phyloP scores from a whole-genome alignment of 2,329 filamentous ascomycete species.

The Diaporthe batatas region DNA sequence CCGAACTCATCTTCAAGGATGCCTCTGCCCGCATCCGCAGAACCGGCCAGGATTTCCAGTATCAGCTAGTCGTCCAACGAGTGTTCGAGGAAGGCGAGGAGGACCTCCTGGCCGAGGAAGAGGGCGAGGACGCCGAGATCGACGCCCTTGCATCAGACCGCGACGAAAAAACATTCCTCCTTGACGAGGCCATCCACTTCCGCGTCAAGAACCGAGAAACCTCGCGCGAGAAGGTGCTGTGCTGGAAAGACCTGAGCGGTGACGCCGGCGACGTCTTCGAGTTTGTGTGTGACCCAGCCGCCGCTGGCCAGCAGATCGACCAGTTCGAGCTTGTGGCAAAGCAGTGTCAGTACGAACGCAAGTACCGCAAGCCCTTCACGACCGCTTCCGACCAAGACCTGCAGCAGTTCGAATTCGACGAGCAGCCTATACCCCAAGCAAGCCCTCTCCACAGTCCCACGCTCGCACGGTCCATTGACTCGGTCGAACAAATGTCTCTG shows the following conservation, averaged over 20 bases:
- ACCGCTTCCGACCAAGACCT: constrained; percentile 87
- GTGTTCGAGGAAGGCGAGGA: constrained; percentile 98
- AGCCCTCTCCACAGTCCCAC: constrained; percentile 73
- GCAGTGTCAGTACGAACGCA: constrained; percentile 98
- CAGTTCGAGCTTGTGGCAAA: constrained; percentile 86
- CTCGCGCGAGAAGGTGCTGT: constrained; percentile 83
- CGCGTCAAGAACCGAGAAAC: constrained; percentile 84
- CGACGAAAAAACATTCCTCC: constrained; percentile 96
- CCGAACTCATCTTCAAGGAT: constrained; percentile 99
- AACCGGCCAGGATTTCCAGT: constrained; percentile 95
- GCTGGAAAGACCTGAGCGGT: constrained; percentile 95
- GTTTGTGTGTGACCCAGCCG: constrained; percentile 89
- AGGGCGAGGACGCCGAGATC: constrained; percentile 82
- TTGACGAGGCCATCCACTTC: constrained; percentile 93
- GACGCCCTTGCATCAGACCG: constrained; percentile 83
- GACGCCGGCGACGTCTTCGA: constrained; percentile 97
- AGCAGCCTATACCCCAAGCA: constrained; percentile 73
- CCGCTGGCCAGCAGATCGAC: constrained; percentile 77
- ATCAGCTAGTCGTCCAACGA: constrained; percentile 95
- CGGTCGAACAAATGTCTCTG: constrained; percentile 68
- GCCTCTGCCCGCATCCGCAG: constrained; percentile 90
- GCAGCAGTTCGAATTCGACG: constrained; percentile 83
- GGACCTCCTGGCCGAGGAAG: constrained; percentile 89
- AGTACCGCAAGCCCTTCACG: constrained; percentile 84
- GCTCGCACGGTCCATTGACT: constrained; percentile 67